A percentile compares a stretch with the other conserved stretches of the same genome.
These are phyloP conservation scores for Tuber calosporum DNA, from an alignment of 495 filamentous ascomycete genomes.

Conservation along the genomic window DNA sequence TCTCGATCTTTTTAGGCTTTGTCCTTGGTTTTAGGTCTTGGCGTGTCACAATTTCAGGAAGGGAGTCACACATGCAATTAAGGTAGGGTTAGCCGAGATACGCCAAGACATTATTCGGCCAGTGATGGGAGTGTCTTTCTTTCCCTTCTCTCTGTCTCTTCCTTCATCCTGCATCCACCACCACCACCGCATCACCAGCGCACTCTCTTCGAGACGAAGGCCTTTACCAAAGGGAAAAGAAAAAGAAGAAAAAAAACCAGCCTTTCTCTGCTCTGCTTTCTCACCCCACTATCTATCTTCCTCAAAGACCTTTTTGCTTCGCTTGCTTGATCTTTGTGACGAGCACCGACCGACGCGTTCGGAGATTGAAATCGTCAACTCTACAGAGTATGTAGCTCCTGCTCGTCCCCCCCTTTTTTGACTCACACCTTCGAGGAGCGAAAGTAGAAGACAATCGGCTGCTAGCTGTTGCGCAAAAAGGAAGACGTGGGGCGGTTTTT, in stretches of 20 bases:
- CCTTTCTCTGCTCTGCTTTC: neutral
- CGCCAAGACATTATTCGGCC: neutral
- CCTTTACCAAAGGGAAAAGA: neutral
- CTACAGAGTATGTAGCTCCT: neutral
- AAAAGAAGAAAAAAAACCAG: neutral
- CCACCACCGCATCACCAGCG: neutral
- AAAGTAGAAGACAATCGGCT: constrained; percentile 6
- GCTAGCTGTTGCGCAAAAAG: constrained; percentile 4
- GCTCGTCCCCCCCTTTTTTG: constrained; percentile 1
- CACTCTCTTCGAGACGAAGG: neutral
- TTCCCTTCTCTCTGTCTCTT: neutral
- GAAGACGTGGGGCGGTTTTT: neutral
- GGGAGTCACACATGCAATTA: neutral
- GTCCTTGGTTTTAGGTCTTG: neutral
- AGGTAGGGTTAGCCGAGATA: neutral
- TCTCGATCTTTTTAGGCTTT: neutral
- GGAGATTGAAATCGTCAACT: neutral
- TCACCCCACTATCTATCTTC: neutral
- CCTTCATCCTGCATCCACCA: neutral
- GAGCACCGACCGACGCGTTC: neutral
- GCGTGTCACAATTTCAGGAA: neutral
- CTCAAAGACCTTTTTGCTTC: neutral
- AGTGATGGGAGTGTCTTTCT: neutral
- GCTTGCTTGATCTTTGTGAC: neutral
- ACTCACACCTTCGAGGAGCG: constrained; percentile 3